phyloP scores from a whole-genome alignment of 768 basidiomycete genomes.

The Lyophyllum shimeji region DNA sequence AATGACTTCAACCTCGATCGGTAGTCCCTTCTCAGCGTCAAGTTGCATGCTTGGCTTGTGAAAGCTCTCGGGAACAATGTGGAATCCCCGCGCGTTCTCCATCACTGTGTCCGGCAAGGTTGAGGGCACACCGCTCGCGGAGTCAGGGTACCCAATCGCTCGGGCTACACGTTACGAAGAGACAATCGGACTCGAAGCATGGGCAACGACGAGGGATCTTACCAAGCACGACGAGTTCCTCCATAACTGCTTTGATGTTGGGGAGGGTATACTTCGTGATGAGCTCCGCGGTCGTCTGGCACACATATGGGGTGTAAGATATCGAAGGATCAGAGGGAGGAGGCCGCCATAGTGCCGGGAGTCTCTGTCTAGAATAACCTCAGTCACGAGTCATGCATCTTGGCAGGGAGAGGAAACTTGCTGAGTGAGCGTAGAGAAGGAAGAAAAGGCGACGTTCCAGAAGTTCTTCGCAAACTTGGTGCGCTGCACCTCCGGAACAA shows the following conservation, averaged over 20 bases:
- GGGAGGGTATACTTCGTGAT: slow-evolving; percentile 47
- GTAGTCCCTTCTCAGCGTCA: slow-evolving; percentile 50
- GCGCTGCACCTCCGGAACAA: slow-evolving; percentile 62
- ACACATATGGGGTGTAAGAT: slow-evolving; percentile 39
- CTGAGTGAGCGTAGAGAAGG: slow-evolving; percentile 49
- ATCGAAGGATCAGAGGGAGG: slow-evolving; percentile 36
- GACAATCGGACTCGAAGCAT: background rate
- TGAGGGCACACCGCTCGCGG: slow-evolving; percentile 45
- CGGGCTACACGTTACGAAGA: slow-evolving; percentile 7
- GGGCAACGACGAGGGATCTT: background rate
- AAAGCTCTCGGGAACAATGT: slow-evolving; percentile 40
- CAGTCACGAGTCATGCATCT: background rate
- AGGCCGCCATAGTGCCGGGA: slow-evolving; percentile 51
- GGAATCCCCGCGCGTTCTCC: slow-evolving; percentile 34
- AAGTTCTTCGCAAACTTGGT: slow-evolving; percentile 63
- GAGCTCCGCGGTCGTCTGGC: slow-evolving; percentile 37
- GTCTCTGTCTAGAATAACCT: slow-evolving; percentile 31
- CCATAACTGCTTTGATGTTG: slow-evolving; percentile 40
- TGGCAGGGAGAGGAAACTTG: slow-evolving; percentile 15
- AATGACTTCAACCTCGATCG: slow-evolving; percentile 69
- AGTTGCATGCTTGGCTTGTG: slow-evolving; percentile 65
- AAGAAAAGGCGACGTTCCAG: slow-evolving; percentile 60
- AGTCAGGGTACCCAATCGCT: slow-evolving; percentile 21
- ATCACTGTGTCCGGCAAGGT: slow-evolving; percentile 39
- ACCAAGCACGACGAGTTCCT: slow-evolving; percentile 47